A percentile compares a stretch with the other conserved stretches of the same genome.
Conservation (phyloP, 2,329 filamentous ascomycete species). For the Diplodia scrobiculata region DNA sequence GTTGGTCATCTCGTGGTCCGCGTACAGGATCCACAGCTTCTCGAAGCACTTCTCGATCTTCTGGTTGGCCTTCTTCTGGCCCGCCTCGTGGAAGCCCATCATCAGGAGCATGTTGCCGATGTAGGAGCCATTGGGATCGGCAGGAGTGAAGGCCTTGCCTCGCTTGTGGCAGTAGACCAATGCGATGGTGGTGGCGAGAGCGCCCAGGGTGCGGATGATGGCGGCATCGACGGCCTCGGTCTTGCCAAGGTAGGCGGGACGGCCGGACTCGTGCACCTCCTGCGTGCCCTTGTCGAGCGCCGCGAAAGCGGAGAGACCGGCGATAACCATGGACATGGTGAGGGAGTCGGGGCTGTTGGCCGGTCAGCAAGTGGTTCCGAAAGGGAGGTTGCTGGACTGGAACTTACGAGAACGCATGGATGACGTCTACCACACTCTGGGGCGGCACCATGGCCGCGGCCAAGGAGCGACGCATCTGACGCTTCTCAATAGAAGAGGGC, state of each 20-base stretch:
- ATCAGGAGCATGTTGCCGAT: slow-evolving; percentile 60
- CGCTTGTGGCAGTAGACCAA: slow-evolving; percentile 47
- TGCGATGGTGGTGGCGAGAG: slow-evolving; percentile 44
- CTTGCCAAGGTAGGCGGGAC: slow-evolving; percentile 52
- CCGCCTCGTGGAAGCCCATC: slow-evolving; percentile 48
- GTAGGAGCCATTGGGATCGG: slow-evolving; percentile 48
- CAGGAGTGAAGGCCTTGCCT: slow-evolving; percentile 55
- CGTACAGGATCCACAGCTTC: slow-evolving; percentile 58
- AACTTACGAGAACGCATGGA: slow-evolving; percentile 48
- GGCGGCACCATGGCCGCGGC: slow-evolving; percentile 26
- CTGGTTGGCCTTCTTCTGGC: slow-evolving; percentile 55
- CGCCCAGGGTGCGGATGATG: slow-evolving; percentile 57
- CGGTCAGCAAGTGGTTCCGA: not conserved
- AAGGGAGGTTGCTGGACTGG: not conserved
- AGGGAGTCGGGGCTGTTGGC: slow-evolving; percentile 35
- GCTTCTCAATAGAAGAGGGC: slow-evolving; percentile 49
- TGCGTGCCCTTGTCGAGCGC: slow-evolving; percentile 22
- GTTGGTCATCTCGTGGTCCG: slow-evolving; percentile 63
- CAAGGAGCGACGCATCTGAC: slow-evolving; percentile 44
- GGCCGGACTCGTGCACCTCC: slow-evolving; percentile 33
- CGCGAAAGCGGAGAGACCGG: slow-evolving; percentile 52
- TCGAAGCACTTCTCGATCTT: slow-evolving; percentile 56
- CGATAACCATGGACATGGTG: slow-evolving; percentile 42
- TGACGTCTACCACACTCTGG: slow-evolving; percentile 35
- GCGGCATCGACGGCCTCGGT: slow-evolving; percentile 54